phyloP scores from a whole-genome alignment of 768 basidiomycete genomes.

The Pulveroboletus sp. region DNA sequence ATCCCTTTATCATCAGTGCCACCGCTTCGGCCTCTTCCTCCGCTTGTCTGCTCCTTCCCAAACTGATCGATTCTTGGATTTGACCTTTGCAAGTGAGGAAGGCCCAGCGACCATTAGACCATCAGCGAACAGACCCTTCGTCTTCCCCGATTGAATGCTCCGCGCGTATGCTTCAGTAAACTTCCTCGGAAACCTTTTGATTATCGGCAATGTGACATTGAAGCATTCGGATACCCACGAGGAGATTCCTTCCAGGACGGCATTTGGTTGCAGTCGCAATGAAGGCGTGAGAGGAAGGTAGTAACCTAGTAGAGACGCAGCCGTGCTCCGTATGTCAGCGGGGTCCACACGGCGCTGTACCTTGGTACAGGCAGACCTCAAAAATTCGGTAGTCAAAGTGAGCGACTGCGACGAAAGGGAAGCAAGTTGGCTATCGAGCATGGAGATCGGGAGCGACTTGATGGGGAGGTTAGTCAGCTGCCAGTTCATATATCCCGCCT shows the following conservation, averaged over 20 bases:
- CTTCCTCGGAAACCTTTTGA: conserved; percentile 20
- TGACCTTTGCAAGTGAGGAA: conserved; percentile 18
- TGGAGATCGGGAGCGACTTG: conserved; percentile 43
- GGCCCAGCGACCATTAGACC: conserved; percentile 14
- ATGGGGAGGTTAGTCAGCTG: conserved; percentile 67
- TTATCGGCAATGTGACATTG: conserved; percentile 14
- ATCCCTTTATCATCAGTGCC: conserved; percentile 7
- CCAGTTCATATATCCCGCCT: conserved; percentile 61
- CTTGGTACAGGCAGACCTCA: conserved; percentile 23
- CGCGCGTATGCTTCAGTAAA: conserved; percentile 22
- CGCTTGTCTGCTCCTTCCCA: conserved; percentile 20
- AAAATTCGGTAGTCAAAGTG: conserved; percentile 24
- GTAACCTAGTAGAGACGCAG: conserved; percentile 68
- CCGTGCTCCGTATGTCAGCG: conserved; percentile 54
- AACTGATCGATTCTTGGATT: conserved; percentile 23
- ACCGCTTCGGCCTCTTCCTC: conserved; percentile 16
- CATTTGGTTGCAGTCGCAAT: conserved; percentile 41
- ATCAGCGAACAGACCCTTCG: conserved; percentile 24
- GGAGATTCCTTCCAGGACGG: conserved; percentile 53
- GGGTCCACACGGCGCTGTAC: conserved; percentile 40
- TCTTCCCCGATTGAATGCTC: conserved; percentile 2
- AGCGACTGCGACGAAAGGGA: conserved; percentile 12
- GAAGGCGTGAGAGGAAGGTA: conserved; percentile 52
- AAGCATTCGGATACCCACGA: conserved; percentile 47
- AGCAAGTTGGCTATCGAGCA: conserved; percentile 9